Evolutionary conservation across 768 basidiomycete species (phyloP), one percentile per base, ranked within the genome.

Genomic region (Serpula lacrymans): DNA sequence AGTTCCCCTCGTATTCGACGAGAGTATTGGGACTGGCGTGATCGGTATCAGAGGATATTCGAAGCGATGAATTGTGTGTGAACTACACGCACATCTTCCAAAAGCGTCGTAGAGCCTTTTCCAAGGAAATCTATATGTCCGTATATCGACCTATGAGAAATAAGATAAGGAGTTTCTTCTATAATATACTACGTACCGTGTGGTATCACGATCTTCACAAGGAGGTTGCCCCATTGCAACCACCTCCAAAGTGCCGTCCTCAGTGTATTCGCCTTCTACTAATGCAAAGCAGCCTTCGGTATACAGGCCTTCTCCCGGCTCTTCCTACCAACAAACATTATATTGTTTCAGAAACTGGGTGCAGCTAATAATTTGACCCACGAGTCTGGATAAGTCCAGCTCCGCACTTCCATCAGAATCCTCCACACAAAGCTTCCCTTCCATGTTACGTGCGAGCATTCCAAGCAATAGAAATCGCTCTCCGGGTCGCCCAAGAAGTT

Each of bases 81-180:
- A 36, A 10, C 34, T 32, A 28, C 4, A 62, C 81, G 39, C 53
- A 94, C 95, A 60, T 98, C 96, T 68, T 98, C 94, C 5, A 87
- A 65, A 16, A 92, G 63, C 2, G 94, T 91, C 2, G 93, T 87
- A 3, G 89, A 81, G 2, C 96, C 96, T 52, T 87, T 82, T n/a
- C 96, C 96, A 9, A 98, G 75, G 55, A 98, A 96, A 60, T 99
- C 96, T 22, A 97, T 83, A 56, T 98, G 96, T 0, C 94, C 96
- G 56, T 89, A 96, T 49, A 98, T 84, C 28, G 87, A 90, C 49
- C 92, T 94, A 55, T 8, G 30, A 35, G 26, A 29, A 11, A 42
- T 53, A 38, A 61, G 33, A 25, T 34, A 30, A 24, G 25, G n/a
- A 10, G 16, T n/a, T 13, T 7, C 26, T 36, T 8, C 24, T 16